phyloP scores from a whole-genome alignment of 2,329 filamentous ascomycete species.

The Penicillium olsonii region DNA sequence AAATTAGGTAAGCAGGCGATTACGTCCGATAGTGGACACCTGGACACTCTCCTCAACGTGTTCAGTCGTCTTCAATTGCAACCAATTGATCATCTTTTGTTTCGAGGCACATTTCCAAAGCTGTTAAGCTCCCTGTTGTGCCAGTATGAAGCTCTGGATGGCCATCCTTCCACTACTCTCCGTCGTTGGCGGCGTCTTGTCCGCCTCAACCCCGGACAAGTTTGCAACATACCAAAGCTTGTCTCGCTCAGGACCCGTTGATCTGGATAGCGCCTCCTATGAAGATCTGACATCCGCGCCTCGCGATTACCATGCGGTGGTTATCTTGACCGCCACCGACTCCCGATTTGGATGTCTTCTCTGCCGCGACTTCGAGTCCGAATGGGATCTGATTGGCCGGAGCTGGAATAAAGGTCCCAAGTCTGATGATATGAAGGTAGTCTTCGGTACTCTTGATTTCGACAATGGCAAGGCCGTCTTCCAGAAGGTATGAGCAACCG shows the following conservation, averaged over 20 bases:
- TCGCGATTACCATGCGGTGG: slow-evolving; percentile 78
- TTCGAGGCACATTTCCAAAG: slow-evolving; percentile 1
- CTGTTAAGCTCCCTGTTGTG: slow-evolving; percentile 15
- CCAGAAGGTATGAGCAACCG: slow-evolving; percentile 67
- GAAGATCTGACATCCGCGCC: slow-evolving; percentile 72
- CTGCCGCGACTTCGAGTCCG: slow-evolving; percentile 88
- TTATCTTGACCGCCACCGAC: slow-evolving; percentile 86
- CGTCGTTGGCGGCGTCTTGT: slow-evolving; percentile 29
- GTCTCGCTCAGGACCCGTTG: slow-evolving; percentile 67
- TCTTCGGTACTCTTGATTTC: slow-evolving; percentile 89
- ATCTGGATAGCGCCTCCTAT: slow-evolving; percentile 76
- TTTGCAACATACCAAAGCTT: slow-evolving; percentile 73
- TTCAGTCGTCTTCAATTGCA: slow-evolving; percentile 8
- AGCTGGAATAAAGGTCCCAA: slow-evolving; percentile 88
- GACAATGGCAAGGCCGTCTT: slow-evolving; percentile 80
- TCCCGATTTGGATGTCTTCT: slow-evolving; percentile 79
- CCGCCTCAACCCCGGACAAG: slow-evolving; percentile 60
- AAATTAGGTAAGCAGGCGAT: slow-evolving; percentile 9
- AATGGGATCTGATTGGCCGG: slow-evolving; percentile 83
- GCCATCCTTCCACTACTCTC: slow-evolving; percentile 44
- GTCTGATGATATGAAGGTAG: slow-evolving; percentile 51
- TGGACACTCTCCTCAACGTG: slow-evolving; percentile 7
- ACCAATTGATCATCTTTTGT: slow-evolving; percentile 2
- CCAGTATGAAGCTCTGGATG: slow-evolving; percentile 37
- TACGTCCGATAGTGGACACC: slow-evolving; percentile 14